phyloP scores from a whole-genome alignment of 2,329 filamentous ascomycete species.

The Amauroascus verrucosus region DNA sequence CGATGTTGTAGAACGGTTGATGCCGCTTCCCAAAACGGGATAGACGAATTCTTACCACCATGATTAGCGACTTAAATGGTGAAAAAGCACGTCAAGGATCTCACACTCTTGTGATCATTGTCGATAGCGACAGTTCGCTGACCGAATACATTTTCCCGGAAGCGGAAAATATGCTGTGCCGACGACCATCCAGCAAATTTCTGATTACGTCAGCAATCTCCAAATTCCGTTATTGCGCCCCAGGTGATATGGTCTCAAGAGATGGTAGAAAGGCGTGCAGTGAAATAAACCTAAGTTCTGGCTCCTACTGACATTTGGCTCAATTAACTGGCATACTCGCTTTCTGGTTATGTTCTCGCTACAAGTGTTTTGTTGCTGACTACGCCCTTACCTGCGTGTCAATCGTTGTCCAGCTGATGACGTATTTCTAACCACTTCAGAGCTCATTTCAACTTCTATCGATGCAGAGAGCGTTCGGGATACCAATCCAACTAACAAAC shows the following conservation, averaged over 20 bases:
- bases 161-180: background rate
- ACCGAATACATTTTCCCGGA: slow-evolving; percentile 11
- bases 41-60: slow-evolving; percentile 91
- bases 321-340: too few species aligned
- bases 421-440: background rate
- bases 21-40: slow-evolving; percentile 86
- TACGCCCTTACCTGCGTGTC: too few species aligned
- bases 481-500: background rate
- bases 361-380: background rate
- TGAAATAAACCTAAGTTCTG: background rate
- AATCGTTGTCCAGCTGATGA: background rate
- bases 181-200: too few species aligned
- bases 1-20: slow-evolving; percentile 50
- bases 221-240: background rate
- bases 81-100: background rate
- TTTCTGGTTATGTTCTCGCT: background rate
- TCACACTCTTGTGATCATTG: background rate
- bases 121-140: slow-evolving; percentile 44
- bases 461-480: background rate
- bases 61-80: slow-evolving; percentile 33
- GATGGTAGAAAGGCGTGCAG: background rate
- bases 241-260: background rate
- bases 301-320: background rate
- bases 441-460: background rate
- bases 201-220: background rate